Evolutionary conservation across 2,329 filamentous ascomycete genomes (phyloP).

Genomic region (Microthyrium microscopicum): DNA sequence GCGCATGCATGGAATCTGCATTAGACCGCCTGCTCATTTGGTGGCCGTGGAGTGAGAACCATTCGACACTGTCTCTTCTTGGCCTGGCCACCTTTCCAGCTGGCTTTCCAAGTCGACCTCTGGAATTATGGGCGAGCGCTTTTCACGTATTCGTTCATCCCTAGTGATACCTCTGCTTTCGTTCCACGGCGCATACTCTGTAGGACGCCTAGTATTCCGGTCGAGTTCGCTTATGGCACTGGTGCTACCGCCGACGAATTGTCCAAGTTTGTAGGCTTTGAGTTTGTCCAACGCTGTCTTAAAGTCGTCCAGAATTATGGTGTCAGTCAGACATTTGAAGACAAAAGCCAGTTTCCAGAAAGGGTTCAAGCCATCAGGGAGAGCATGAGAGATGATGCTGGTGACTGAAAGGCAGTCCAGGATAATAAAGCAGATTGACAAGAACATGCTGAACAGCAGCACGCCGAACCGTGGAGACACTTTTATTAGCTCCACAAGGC

Average conservation of each 20-base stretch:
- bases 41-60: too few relatives aligned
- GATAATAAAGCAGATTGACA: conserved; percentile 44
- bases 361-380: conserved; percentile 42
- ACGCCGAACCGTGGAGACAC: conserved; percentile 49
- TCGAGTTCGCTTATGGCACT: neutral
- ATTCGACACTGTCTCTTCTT: too few relatives aligned
- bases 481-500: conserved; percentile 37
- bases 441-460: conserved; percentile 42
- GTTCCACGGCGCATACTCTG: neutral
- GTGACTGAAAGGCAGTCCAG: conserved; percentile 45
- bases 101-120: too few relatives aligned
- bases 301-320: conserved; percentile 51
- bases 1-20: too few relatives aligned
- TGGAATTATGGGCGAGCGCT: too few relatives aligned
- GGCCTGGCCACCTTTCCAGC: too few relatives aligned
- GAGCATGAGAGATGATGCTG: conserved; percentile 22
- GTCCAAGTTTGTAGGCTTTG: conserved; percentile 26
- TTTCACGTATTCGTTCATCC: too few relatives aligned
- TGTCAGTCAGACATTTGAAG: conserved; percentile 52
- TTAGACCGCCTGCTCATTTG: too few relatives aligned
- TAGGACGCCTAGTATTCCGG: neutral
- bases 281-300: conserved; percentile 38
- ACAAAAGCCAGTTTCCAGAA: conserved; percentile 50
- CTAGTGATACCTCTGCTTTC: conserved; percentile 4
- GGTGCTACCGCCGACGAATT: conserved; percentile 10